Percentiles rank a stretch among this genome's conserved stretches.
Evolutionary conservation across 129 eudicot species (phyloP).

Genomic region (Scalesia atractyloides): DNA sequence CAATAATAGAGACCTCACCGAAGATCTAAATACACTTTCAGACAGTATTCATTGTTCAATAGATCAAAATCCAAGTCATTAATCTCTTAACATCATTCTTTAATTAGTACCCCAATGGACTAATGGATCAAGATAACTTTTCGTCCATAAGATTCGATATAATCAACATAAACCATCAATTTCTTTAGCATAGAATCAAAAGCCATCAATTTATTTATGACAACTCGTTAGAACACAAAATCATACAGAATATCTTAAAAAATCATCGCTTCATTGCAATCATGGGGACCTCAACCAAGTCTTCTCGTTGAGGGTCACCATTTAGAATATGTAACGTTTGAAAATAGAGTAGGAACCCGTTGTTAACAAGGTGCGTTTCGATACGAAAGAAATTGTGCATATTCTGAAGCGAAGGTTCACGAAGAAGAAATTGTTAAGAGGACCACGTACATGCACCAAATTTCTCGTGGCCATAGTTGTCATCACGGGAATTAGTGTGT

Average conservation of each 20-base stretch:
- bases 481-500: slow-evolving; percentile 35
- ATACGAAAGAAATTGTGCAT: neutral
- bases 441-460: slow-evolving; percentile 36
- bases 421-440: slow-evolving; percentile 11
- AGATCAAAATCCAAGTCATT: no score
- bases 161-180: no score
- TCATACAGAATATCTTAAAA: neutral
- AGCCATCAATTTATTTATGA: no score
- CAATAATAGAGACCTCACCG: no score
- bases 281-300: slow-evolving; percentile 15
- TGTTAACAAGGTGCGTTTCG: neutral
- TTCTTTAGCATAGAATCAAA: no score
- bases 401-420: slow-evolving; percentile 26
- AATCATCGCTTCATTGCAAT: neutral
- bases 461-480: slow-evolving; percentile 29
- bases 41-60: no score
- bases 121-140: neutral
- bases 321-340: slow-evolving; percentile 10
- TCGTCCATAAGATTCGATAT: neutral
- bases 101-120: neutral
- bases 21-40: no score
- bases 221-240: neutral
- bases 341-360: slow-evolving; percentile 1
- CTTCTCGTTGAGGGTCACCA: slow-evolving; percentile 6
- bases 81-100: no score